Evolutionary conservation across 441 rosid species (phyloP).

Genomic region (Adansonia madagascariensis): DNA sequence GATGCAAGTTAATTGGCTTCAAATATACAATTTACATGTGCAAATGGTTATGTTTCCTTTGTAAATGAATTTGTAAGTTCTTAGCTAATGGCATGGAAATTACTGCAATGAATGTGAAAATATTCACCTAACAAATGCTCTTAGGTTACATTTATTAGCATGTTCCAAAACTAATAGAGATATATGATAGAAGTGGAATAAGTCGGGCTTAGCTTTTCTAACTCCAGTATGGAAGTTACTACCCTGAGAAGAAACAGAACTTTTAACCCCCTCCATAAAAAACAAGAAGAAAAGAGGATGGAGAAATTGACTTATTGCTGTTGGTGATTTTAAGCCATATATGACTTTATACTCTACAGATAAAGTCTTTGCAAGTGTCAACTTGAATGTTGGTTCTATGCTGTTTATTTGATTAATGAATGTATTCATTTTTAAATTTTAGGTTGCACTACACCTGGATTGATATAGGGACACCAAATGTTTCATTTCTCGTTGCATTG

Average conservation of each 20-base stretch:
- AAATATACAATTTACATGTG: not conserved
- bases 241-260: not conserved
- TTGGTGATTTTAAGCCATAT: not conserved
- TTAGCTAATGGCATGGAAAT: not conserved
- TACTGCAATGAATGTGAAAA: not conserved
- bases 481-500: slow-evolving; percentile 84
- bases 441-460: slow-evolving; percentile 89
- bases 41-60: not conserved
- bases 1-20: not conserved
- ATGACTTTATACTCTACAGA: not conserved
- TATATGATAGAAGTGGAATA: not conserved
- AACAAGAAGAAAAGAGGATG: not conserved
- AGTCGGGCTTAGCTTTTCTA: not conserved
- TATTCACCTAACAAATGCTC: not conserved
- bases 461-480: slow-evolving; percentile 81
- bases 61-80: not conserved
- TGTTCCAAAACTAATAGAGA: not conserved
- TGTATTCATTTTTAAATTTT: slow-evolving; percentile 11
- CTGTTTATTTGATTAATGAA: slow-evolving; percentile 5
- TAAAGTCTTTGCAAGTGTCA: not conserved
- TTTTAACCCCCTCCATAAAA: not conserved
- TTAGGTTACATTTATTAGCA: not conserved
- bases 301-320: not conserved
- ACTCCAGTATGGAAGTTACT: not conserved
- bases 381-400: not conserved